phyloP scores from a whole-genome alignment of 2,329 filamentous ascomycete genomes.

The Cladosporium sp. region DNA sequence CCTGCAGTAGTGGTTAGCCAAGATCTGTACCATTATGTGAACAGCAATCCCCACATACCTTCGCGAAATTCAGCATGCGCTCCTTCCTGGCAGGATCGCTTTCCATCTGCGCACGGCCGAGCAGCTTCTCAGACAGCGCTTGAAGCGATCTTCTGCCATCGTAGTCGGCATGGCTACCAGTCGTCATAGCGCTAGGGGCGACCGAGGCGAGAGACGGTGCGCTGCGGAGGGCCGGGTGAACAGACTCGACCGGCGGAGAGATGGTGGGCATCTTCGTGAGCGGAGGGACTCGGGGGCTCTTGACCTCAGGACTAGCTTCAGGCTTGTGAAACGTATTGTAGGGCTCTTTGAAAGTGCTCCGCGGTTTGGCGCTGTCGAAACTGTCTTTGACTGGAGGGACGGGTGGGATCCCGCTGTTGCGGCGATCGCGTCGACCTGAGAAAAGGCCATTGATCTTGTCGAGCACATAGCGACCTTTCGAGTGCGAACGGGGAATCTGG shows the following conservation, averaged over 20 bases:
- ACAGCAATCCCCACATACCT: conserved; percentile 14
- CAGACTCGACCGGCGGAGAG: conserved; percentile 8
- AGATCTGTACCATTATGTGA: background rate
- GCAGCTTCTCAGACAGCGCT: conserved; percentile 6
- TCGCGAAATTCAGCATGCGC: conserved; percentile 21
- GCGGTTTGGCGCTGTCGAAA: background rate
- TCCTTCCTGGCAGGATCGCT: conserved; percentile 16
- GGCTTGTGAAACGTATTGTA: background rate
- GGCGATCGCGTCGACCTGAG: conserved; percentile 22
- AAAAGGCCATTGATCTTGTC: conserved; percentile 28
- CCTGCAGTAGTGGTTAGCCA: conserved; percentile 12
- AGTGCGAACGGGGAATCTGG: conserved; percentile 19
- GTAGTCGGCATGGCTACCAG: background rate
- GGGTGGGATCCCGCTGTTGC: conserved; percentile 10
- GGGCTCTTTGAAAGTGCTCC: background rate
- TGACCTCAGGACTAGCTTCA: conserved; percentile 2
- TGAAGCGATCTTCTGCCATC: conserved; percentile 9
- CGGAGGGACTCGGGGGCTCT: background rate
- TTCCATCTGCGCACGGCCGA: conserved; percentile 11
- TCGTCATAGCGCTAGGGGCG: background rate
- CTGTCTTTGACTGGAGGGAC: conserved; percentile 10
- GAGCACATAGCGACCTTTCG: conserved; percentile 24
- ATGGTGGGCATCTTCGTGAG: conserved; percentile 11
- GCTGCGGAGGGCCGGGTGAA: conserved; percentile 7
- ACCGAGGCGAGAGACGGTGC: background rate